Base-by-base conservation (phyloP, 73 alveolate species). In the Tetrahymena thermophila region DNA sequence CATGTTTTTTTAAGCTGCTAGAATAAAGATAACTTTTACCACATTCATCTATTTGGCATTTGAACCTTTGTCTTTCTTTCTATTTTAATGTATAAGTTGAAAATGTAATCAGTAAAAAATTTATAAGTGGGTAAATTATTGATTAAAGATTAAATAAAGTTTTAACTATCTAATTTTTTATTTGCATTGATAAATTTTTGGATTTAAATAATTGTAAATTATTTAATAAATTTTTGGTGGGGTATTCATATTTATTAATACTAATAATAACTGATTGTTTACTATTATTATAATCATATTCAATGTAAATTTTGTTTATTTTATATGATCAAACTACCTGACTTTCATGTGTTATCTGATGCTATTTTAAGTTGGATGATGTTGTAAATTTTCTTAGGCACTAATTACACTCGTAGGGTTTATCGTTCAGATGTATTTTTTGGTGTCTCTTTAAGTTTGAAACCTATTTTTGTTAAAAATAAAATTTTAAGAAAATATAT, bases 391-490 rank as follows among this genome's bases (percentile, higher is more conserved):
- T 34, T 37, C 94, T 96, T 14, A 89, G 93, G 58, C 97, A 96
- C 55, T 97, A 96, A 42, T 96, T 96, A 93, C 99, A 98, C 71
- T 58, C 98, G 94, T 97, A 98, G 17, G 99, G 99, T 85, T 98
- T 98, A 93, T 98, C 99, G 21, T 99, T 99, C 17, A 99, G 96
- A 96, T 98, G 99, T 35, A 98, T 97, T 43, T 99, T 96, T 95
- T 97, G 93, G 96, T 98, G 99, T 89, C 99, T 96, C 85, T 97
- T 98, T 57, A 98, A 95, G 94, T 98, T 98, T 50, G 98, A 98
- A 93, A 98, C 98, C 98, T 98, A 71, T 28, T 43, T 31, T 56
- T 71, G 31, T 4, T 34, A 25, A 89, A 38, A 34, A 38, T 17
- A 3, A 5, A 19, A 19, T 25, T 1, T 1, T 71, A 19, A n/a